Evolutionary conservation across 1,139 yeast species (phyloP).

Genomic region (Sugiyamaella xylanicola): DNA sequence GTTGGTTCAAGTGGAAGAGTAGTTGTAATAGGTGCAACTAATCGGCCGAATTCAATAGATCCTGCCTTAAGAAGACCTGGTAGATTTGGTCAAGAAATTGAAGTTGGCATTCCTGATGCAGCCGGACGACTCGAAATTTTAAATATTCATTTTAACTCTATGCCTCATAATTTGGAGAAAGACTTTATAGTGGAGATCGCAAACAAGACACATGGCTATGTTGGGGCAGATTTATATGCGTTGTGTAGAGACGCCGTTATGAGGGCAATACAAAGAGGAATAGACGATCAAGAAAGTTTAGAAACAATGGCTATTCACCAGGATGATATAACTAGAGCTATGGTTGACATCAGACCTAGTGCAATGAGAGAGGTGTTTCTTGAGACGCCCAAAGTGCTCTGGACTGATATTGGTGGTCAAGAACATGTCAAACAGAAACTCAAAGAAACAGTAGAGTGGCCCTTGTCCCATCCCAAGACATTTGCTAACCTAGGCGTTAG

Average conservation of each 20-base stretch:
- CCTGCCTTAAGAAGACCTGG: slow-evolving; percentile 82
- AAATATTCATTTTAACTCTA: slow-evolving; percentile 58
- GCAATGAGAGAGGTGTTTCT: slow-evolving; percentile 95
- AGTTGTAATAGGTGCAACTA: slow-evolving; percentile 81
- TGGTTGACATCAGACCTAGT: slow-evolving; percentile 82
- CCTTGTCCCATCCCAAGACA: slow-evolving; percentile 78
- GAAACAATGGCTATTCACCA: slow-evolving; percentile 45
- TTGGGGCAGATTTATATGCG: slow-evolving; percentile 92
- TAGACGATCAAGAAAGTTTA: slow-evolving; percentile 44
- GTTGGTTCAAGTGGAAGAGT: slow-evolving; percentile 69
- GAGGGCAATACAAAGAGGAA: slow-evolving; percentile 71
- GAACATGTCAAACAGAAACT: slow-evolving; percentile 75
- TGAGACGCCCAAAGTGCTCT: slow-evolving; percentile 90
- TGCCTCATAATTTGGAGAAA: slow-evolving; percentile 61
- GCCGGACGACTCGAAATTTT: slow-evolving; percentile 90
- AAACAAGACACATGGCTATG: slow-evolving; percentile 89
- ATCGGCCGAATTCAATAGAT: slow-evolving; percentile 93
- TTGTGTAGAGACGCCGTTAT: slow-evolving; percentile 86
- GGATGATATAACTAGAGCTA: slow-evolving; percentile 65
- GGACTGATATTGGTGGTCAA: slow-evolving; percentile 98
- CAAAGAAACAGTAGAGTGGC: slow-evolving; percentile 88
- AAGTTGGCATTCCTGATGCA: slow-evolving; percentile 96
- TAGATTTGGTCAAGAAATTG: slow-evolving; percentile 91
- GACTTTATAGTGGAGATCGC: slow-evolving; percentile 64
- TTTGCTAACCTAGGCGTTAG: slow-evolving; percentile 75